Conservation (phyloP, 129 eudicot genomes). For the Deinandra increscens region DNA sequence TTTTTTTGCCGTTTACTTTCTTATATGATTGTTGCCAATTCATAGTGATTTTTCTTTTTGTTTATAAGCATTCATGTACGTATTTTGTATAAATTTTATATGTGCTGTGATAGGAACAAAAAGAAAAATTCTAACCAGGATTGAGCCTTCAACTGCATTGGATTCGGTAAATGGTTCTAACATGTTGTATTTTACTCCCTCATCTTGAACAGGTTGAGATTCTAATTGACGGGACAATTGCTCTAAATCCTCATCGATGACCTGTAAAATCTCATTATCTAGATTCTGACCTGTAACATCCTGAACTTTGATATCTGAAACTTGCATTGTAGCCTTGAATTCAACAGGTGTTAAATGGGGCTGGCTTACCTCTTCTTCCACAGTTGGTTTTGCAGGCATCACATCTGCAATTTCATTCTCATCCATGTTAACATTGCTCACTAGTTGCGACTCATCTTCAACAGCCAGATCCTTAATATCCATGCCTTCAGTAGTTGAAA, state of each 20-base stretch:
- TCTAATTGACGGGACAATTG: conserved; percentile 27
- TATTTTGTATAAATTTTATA: background rate
- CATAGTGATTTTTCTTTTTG: background rate
- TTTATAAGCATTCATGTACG: background rate
- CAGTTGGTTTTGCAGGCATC: conserved; percentile 18
- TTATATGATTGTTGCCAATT: background rate
- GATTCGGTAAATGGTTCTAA: conserved; percentile 34
- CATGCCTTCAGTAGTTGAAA: conserved; percentile 2
- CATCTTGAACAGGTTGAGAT: conserved; percentile 40
- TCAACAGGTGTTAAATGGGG: conserved; percentile 16
- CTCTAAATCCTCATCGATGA: conserved; percentile 23
- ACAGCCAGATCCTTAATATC: conserved; percentile 30
- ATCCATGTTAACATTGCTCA: conserved; percentile 19
- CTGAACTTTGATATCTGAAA: conserved; percentile 26
- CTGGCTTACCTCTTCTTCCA: conserved; percentile 27
- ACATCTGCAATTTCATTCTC: conserved; percentile 19
- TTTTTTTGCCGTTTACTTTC: background rate
- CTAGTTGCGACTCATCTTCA: conserved; percentile 26
- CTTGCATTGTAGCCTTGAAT: conserved; percentile 17
- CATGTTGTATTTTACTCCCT: conserved; percentile 27
- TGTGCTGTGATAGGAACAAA: background rate
- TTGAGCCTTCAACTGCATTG: conserved; percentile 29
- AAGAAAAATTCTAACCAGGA: conserved; percentile 41
- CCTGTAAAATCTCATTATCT: conserved; percentile 22
- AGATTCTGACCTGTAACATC: conserved; percentile 21